phyloP scores from a whole-genome alignment of 805 yeast genomes.

The Kuraishia hungarica region DNA sequence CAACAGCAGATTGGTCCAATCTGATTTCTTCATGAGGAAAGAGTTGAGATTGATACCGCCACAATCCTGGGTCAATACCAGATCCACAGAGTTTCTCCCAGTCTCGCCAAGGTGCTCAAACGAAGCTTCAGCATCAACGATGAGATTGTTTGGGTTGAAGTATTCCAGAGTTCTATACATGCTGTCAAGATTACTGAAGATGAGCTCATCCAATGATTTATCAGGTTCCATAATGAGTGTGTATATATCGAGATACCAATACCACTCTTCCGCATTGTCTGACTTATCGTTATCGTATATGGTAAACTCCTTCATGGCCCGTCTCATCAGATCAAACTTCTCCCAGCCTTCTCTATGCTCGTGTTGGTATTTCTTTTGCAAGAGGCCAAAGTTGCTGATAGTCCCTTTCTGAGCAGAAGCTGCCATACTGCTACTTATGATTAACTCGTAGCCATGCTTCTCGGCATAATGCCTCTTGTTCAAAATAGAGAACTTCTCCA shows the following conservation, averaged over 20 bases:
- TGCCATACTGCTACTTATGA: constrained; percentile 19
- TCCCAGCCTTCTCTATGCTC: constrained; percentile 41
- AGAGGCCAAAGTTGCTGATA: constrained; percentile 29
- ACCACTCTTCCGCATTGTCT: constrained; percentile 23
- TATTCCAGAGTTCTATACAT: constrained; percentile 23
- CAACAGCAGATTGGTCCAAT: constrained; percentile 27
- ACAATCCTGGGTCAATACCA: constrained; percentile 31
- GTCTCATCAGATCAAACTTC: constrained; percentile 27
- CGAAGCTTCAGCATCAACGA: constrained; percentile 18
- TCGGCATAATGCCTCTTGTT: constrained; percentile 41
- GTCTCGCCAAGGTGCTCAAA: constrained; percentile 10
- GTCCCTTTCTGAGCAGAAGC: constrained; percentile 12
- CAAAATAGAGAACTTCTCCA: constrained; percentile 37
- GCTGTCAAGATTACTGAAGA: constrained; percentile 22
- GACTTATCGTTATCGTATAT: constrained; percentile 9
- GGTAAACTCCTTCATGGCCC: constrained; percentile 23
- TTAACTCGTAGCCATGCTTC: constrained; percentile 37
- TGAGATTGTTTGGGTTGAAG: constrained; percentile 27
- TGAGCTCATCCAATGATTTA: constrained; percentile 22
- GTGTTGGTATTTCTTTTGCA: constrained; percentile 38
- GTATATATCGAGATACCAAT: constrained; percentile 32
- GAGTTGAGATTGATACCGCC: constrained; percentile 32
- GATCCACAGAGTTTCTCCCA: constrained; percentile 24
- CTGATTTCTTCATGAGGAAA: constrained; percentile 27
- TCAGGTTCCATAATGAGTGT: constrained; percentile 33